These are phyloP conservation scores for Acanthamoeba polyphaga DNA, from an alignment of 208 protist genomes.

Conservation along the genomic window DNA sequence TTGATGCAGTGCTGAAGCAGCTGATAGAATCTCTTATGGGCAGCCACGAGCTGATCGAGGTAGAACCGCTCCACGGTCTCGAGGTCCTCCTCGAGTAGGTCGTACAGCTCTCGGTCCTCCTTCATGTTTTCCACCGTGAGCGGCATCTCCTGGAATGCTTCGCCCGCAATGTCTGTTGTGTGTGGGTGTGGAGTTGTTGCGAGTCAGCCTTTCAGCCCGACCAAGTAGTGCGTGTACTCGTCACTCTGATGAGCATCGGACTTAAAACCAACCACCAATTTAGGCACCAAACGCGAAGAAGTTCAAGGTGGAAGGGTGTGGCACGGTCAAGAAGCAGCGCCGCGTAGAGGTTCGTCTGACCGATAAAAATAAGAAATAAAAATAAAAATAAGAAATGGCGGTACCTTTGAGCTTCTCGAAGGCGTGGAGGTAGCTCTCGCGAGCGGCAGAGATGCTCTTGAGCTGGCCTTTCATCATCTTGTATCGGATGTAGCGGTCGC, in stretches of 20 bases:
- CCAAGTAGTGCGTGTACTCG: neutral
- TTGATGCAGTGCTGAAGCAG: conserved; percentile 25
- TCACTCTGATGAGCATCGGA: too few relatives aligned
- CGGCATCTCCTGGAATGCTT: neutral
- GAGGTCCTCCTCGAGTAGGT: neutral
- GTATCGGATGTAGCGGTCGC: neutral
- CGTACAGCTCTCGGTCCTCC: conserved; percentile 29
- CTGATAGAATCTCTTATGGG: conserved; percentile 19
- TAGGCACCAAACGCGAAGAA: too few relatives aligned
- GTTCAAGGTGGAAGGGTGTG: too few relatives aligned
- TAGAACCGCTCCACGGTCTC: conserved; percentile 3
- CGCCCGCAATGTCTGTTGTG: neutral
- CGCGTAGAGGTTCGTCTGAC: too few relatives aligned
- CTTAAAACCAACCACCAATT: too few relatives aligned
- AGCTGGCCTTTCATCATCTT: conserved; percentile 24
- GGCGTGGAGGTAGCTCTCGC: neutral
- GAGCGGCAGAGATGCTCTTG: neutral
- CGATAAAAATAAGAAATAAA: too few relatives aligned
- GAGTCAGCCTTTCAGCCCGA: neutral
- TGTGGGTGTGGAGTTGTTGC: neutral
- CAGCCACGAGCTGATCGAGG: conserved; percentile 4
- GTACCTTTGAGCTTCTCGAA: conserved; percentile 6
- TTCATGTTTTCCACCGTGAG: neutral
- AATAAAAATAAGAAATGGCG: too few relatives aligned
- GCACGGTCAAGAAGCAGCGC: too few relatives aligned